phyloP scores from a whole-genome alignment of 75 land plant genomes.

The Selaginella tamariscina region DNA sequence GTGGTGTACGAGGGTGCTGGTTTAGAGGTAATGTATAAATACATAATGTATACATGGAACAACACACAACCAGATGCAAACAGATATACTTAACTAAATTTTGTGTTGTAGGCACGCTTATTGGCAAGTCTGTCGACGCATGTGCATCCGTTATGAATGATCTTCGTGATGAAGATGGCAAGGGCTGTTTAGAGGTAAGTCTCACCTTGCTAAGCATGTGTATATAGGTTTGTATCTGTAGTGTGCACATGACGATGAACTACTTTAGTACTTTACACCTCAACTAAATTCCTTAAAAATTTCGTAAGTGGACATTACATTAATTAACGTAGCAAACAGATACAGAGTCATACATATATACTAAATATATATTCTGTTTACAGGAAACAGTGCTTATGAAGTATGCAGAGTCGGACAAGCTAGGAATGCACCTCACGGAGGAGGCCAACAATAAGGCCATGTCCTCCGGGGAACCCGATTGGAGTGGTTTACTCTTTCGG shows the following conservation, averaged over 20 bases:
- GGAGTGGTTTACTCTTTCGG: slow-evolving; percentile 24
- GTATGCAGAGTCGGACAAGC: slow-evolving; percentile 44
- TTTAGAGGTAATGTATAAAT: too few relatives aligned
- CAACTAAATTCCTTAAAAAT: too few relatives aligned
- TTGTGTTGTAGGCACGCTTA: too few relatives aligned
- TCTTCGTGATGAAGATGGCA: slow-evolving; percentile 59
- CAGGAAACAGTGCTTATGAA: slow-evolving; percentile 64
- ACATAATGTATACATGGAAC: too few relatives aligned
- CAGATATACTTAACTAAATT: too few relatives aligned
- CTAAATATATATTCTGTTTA: neutral
- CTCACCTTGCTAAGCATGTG: neutral
- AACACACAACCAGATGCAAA: too few relatives aligned
- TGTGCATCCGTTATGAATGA: slow-evolving; percentile 72
- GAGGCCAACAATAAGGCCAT: slow-evolving; percentile 53
- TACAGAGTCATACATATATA: too few relatives aligned
- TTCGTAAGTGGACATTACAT: too few relatives aligned
- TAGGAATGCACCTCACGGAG: slow-evolving; percentile 52
- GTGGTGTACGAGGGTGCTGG: slow-evolving; percentile 94
- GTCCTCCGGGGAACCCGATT: slow-evolving; percentile 16
- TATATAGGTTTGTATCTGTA: too few relatives aligned
- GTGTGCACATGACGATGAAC: too few relatives aligned
- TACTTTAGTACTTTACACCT: too few relatives aligned
- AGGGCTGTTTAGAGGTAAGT: slow-evolving; percentile 64
- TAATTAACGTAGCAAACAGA: too few relatives aligned
- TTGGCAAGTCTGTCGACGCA: slow-evolving; percentile 28